Base-by-base conservation (phyloP, 768 basidiomycete species). In the Pleurotus platypus region DNA sequence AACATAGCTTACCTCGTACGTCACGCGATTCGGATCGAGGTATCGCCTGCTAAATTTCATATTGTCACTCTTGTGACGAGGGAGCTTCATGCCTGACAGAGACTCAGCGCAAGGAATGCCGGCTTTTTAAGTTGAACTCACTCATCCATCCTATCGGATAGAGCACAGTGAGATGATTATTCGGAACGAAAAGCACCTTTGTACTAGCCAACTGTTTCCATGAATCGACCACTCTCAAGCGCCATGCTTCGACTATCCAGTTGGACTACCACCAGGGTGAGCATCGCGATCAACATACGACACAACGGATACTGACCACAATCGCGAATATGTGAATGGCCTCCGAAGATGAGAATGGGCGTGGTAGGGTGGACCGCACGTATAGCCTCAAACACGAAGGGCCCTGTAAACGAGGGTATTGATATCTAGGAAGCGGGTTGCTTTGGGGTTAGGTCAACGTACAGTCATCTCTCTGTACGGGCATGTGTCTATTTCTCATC, bases 281-380 rank as follows among this genome's bases (percentile, higher is more conserved):
- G n/a, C 11, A 38, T 15, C 30, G 39, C 4, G 2, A 54, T 7
- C n/a, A 48, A 22, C 5, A 5, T 37, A 5, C 38, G 7, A 15
- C 8, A 42, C 5, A 38, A 24, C 26, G 3, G 54, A 40, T 12
- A 79, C 79, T 69, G 70, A 78, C 83, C 62, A 69, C 92, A 94
- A 65, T 93, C 89, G 43, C 92, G 85, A 56, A 92, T 86, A 67
- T 93, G 89, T 0, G 79, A 77, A 60, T 93, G 91, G 4, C 87
- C 88, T 59, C 94, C 94, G 46, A 95, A 84, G 63, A 94, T 88
- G 54, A 92, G 64, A 56, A 96, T 89, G 0, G 92, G 94, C 0
- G 87, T 87, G n/a, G 68, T 65, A 0, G 87, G 79, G 67, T 94
- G 93, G 1, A 86, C 74, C 4, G 76, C 75, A 20, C 93, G 85